A percentile compares a stretch with the other conserved stretches of the same genome.
Evolutionary conservation across 352 stramenopile genomes (phyloP).

Genomic region (Pythium sp.): DNA sequence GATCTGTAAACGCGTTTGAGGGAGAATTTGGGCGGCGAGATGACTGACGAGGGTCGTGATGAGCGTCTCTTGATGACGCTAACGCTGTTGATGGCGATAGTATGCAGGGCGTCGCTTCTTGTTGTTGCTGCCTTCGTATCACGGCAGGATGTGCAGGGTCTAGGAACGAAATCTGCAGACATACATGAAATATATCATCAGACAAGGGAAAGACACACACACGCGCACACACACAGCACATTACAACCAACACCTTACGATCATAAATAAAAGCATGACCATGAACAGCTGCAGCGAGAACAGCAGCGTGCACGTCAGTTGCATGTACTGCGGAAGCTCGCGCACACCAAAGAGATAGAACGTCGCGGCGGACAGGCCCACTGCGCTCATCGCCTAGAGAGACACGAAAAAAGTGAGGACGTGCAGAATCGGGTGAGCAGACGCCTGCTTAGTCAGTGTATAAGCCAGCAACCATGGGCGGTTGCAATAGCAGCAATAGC

Average conservation of each 20-base stretch:
- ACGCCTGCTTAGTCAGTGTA: neutral
- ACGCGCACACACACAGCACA: neutral
- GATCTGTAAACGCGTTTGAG: neutral
- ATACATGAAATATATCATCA: neutral
- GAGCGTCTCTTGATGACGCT: neutral
- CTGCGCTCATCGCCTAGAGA: constrained; percentile 35
- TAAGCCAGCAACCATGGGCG: neutral
- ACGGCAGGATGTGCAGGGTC: constrained; percentile 39
- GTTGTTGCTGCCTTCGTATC: constrained; percentile 6
- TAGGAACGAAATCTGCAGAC: constrained; percentile 46
- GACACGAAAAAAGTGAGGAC: neutral
- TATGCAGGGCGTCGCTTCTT: neutral
- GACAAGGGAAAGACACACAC: constrained; percentile 29
- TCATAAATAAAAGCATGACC: constrained; percentile 18
- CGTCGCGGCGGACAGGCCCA: constrained; percentile 31
- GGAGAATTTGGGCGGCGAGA: neutral
- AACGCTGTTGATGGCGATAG: neutral
- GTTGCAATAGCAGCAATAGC: neutral
- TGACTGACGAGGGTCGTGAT: neutral
- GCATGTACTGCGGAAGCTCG: constrained; percentile 42
- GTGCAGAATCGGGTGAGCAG: neutral
- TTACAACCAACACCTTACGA: constrained; percentile 7
- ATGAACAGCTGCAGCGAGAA: constrained; percentile 43
- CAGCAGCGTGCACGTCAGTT: constrained; percentile 32
- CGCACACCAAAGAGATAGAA: constrained; percentile 47